A percentile compares a stretch with the other conserved stretches of the same genome.
Conservation (phyloP, 305 asterid species). For the Rubia tinctorum region DNA sequence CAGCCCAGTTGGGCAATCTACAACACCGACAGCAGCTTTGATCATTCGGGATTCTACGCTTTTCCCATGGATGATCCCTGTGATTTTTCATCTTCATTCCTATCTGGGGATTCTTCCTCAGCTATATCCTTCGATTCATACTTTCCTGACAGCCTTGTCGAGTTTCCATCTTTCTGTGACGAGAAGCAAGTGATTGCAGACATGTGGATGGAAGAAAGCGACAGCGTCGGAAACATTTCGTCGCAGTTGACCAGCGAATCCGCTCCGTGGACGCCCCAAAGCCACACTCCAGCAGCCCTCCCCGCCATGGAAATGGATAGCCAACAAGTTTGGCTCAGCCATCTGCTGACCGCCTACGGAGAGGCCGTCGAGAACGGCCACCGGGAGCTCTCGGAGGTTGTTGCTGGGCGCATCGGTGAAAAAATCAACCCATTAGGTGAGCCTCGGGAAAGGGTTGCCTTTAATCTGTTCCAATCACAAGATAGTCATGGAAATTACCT, state of each 20-base stretch:
- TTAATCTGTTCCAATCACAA: slow-evolving; percentile 38
- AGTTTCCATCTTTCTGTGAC: slow-evolving; percentile 29
- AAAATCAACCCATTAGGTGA: slow-evolving; percentile 49
- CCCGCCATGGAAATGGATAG: slow-evolving; percentile 36
- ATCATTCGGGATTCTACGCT: slow-evolving; percentile 25
- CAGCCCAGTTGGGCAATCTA: slow-evolving; percentile 37
- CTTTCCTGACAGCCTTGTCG: slow-evolving; percentile 27
- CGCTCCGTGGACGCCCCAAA: slow-evolving; percentile 15
- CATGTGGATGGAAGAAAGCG: slow-evolving; percentile 40
- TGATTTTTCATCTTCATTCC: slow-evolving; percentile 35
- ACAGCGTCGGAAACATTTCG: slow-evolving; percentile 25
- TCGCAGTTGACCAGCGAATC: slow-evolving; percentile 34
- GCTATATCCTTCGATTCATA: slow-evolving; percentile 33
- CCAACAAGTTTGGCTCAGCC: slow-evolving; percentile 37
- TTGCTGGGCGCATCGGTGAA: slow-evolving; percentile 35
- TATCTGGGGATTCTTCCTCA: slow-evolving; percentile 34
- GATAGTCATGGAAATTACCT: slow-evolving; percentile 40
- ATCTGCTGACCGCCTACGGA: slow-evolving; percentile 54
- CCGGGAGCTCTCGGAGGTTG: slow-evolving; percentile 43
- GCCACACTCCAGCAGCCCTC: slow-evolving; percentile 33
- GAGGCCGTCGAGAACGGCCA: slow-evolving; percentile 60
- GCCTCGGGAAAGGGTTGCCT: slow-evolving; percentile 51
- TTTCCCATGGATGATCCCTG: slow-evolving; percentile 25
- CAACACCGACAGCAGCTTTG: slow-evolving; percentile 19
- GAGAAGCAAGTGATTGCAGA: slow-evolving; percentile 23